phyloP scores from a whole-genome alignment of 2,329 filamentous ascomycete genomes.

The Zelopaecilomyces penicillatus region DNA sequence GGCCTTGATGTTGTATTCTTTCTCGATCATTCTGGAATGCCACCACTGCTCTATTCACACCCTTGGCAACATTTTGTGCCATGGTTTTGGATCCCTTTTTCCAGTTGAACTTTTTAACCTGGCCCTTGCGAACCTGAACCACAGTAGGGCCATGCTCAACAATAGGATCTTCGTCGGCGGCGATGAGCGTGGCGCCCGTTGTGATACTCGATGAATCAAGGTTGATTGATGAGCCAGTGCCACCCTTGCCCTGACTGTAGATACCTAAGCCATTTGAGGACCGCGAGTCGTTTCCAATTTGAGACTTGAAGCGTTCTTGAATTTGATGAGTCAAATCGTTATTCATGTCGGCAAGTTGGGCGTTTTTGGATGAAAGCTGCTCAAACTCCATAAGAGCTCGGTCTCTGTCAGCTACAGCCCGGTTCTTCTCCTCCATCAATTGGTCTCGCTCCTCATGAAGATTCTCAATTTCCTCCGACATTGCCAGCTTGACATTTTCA shows the following conservation, averaged over 20 bases:
- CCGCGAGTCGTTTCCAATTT: conserved; percentile 44
- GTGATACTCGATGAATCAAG: conserved; percentile 46
- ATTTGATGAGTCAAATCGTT: conserved; percentile 92
- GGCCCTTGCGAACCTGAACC: conserved; percentile 88
- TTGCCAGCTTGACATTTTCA: conserved; percentile 51
- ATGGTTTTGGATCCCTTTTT: conserved; percentile 93
- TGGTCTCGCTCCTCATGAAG: conserved; percentile 67
- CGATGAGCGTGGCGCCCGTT: conserved; percentile 50
- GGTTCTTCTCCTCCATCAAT: conserved; percentile 75
- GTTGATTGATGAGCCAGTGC: conserved; percentile 41
- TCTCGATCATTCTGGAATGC: conserved; percentile 57
- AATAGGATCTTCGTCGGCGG: conserved; percentile 58
- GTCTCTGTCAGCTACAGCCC: conserved; percentile 77
- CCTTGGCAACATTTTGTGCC: conserved; percentile 89
- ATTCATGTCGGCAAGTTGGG: conserved; percentile 88
- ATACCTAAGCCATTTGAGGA: conserved; percentile 49
- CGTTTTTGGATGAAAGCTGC: conserved; percentile 87
- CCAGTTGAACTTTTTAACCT: conserved; percentile 97
- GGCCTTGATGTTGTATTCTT: conserved; percentile 32
- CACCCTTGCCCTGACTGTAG: conserved; percentile 44
- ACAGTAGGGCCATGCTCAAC: conserved; percentile 77
- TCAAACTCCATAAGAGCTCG: conserved; percentile 93
- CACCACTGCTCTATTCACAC: conserved; percentile 84
- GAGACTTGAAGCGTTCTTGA: conserved; percentile 83
- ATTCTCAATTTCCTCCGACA: conserved; percentile 50